Conservation (phyloP, 2,329 filamentous ascomycete genomes). For the Berkeleyomyces rouxiae region DNA sequence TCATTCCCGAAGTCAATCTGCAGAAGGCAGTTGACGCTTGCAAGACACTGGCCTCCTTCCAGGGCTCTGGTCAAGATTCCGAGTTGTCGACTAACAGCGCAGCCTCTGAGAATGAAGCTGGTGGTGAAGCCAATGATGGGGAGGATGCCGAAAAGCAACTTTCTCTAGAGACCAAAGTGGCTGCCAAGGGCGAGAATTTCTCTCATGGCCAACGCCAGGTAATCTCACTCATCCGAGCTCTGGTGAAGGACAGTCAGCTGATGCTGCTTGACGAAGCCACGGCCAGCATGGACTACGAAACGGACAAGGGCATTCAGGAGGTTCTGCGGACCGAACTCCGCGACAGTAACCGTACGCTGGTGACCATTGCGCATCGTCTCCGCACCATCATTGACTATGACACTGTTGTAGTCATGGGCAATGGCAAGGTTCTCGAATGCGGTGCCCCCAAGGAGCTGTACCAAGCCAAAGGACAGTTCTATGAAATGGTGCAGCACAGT, state of each 20-base stretch:
- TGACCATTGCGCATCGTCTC: constrained; percentile 34
- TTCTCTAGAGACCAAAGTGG: constrained; percentile 25
- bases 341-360: constrained; percentile 26
- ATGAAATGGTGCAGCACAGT: constrained; percentile 39
- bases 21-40: constrained; percentile 45
- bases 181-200: constrained; percentile 29
- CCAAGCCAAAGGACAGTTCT: constrained; percentile 29
- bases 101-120: constrained; percentile 7
- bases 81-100: constrained; percentile 12
- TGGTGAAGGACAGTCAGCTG: constrained; percentile 30
- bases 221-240: constrained; percentile 29
- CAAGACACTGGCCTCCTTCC: constrained; percentile 26
- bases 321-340: constrained; percentile 31
- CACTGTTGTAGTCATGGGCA: constrained; percentile 31
- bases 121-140: constrained; percentile 5
- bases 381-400: constrained; percentile 36
- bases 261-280: constrained; percentile 34
- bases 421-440: constrained; percentile 29
- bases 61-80: constrained; percentile 16
- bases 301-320: constrained; percentile 30
- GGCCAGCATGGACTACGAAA: constrained; percentile 32
- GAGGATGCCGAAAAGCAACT: constrained; percentile 18
- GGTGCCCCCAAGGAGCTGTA: constrained; percentile 33
- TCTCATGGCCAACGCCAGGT: constrained; percentile 34
- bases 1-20: constrained; percentile 32